Conservation (phyloP, 2,329 filamentous ascomycete species). For the Colletotrichum chrysophilum region DNA sequence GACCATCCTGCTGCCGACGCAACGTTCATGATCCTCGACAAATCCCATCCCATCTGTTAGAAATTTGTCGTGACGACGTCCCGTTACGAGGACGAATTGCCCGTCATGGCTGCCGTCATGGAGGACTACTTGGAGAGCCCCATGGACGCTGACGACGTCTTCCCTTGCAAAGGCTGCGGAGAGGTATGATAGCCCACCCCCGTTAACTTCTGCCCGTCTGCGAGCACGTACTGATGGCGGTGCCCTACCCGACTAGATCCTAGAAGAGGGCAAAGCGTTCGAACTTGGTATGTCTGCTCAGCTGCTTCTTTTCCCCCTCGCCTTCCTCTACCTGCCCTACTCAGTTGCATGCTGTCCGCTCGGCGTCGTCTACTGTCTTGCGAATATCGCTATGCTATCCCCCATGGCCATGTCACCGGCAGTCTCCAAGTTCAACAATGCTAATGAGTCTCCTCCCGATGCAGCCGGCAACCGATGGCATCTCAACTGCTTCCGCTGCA, state of each 20-base stretch:
- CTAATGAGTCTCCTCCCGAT: constrained; percentile 29
- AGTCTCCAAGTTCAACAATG: constrained; percentile 23
- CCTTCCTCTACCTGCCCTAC: neutral
- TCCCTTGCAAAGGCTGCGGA: constrained; percentile 91
- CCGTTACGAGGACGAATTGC: constrained; percentile 10
- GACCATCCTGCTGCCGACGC: neutral
- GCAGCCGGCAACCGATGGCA: constrained; percentile 93
- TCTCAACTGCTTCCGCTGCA: constrained; percentile 98
- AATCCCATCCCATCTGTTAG: constrained; percentile 1
- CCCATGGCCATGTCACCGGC: constrained; percentile 12
- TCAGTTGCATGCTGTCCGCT: neutral
- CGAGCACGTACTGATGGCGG: constrained; percentile 19
- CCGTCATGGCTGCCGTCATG: constrained; percentile 53
- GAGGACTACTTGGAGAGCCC: constrained; percentile 68
- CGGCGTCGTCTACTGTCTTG: neutral
- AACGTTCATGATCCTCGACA: constrained; percentile 14
- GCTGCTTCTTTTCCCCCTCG: neutral
- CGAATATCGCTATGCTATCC: constrained; percentile 1
- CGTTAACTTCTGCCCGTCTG: neutral
- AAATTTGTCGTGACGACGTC: constrained; percentile 16
- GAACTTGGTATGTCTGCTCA: constrained; percentile 76
- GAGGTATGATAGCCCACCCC: constrained; percentile 63
- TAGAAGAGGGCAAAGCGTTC: constrained; percentile 98
- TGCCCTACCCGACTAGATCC: constrained; percentile 65
- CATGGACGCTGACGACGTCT: constrained; percentile 82